Percentiles rank a stretch among this genome's conserved stretches.
Conservation (phyloP, 2,329 filamentous ascomycete species). For the Trichoderma brevicompactum region DNA sequence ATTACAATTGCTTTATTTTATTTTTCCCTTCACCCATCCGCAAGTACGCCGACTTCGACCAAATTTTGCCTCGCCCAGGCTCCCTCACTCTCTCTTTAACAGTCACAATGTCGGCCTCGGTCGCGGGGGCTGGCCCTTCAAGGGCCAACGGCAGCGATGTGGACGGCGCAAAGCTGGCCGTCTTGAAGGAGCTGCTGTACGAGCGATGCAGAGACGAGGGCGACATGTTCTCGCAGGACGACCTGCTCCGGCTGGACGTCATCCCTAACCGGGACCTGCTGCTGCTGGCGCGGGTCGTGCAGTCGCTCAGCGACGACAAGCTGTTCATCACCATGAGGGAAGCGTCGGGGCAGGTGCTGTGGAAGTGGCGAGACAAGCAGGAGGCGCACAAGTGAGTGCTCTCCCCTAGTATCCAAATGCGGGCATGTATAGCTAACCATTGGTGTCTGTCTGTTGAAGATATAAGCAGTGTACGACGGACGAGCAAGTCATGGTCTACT, state of each 20-base stretch:
- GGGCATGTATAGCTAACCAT: not conserved
- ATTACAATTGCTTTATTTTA: not conserved
- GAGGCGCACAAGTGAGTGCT: constrained; percentile 63
- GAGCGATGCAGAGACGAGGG: constrained; percentile 57
- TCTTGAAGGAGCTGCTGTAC: constrained; percentile 62
- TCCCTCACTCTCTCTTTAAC: not conserved
- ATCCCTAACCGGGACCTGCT: constrained; percentile 61
- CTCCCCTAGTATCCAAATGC: constrained; percentile 1
- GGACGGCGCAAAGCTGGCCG: constrained; percentile 49
- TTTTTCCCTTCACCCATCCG: not conserved
- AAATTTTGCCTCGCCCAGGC: constrained; percentile 4
- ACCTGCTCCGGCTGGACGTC: constrained; percentile 60
- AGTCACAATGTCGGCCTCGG: constrained; percentile 38
- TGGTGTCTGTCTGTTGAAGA: constrained; percentile 40
- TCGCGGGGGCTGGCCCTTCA: constrained; percentile 32
- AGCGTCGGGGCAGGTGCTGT: constrained; percentile 49
- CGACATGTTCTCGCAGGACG: constrained; percentile 61
- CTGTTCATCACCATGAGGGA: constrained; percentile 56
- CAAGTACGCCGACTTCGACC: not conserved
- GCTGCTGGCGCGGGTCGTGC: constrained; percentile 59
- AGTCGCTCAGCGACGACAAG: constrained; percentile 63
- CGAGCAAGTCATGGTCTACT: constrained; percentile 84
- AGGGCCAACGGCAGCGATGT: constrained; percentile 37
- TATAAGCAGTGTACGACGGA: constrained; percentile 66
- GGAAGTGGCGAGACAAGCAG: constrained; percentile 62